Percentiles rank a stretch among this genome's conserved stretches.
These are phyloP conservation scores for Schrenkiella parvula DNA, from an alignment of 345 rosid species.

Conservation along the genomic window DNA sequence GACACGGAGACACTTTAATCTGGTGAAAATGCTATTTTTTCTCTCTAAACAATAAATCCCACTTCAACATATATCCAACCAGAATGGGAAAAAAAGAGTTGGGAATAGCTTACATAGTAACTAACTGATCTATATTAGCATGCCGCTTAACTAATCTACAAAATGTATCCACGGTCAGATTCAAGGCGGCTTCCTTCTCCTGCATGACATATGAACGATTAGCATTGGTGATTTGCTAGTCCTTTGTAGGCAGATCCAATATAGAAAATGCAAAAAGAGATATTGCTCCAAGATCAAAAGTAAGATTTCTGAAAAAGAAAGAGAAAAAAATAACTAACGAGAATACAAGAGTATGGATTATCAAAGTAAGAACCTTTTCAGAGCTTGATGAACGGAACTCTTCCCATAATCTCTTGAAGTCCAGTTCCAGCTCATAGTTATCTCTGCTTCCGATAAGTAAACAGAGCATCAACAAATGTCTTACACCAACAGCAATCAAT, in stretches of 20 bases:
- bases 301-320: not conserved
- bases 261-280: not conserved
- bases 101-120: conserved; percentile 62
- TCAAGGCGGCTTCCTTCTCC: conserved; percentile 99
- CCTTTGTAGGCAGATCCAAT: not conserved
- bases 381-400: conserved; percentile 98
- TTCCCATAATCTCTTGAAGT: conserved; percentile 98
- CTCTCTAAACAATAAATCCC: not conserved
- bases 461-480: conserved; percentile 12
- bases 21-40: conserved; percentile 1
- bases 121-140: conserved; percentile 91
- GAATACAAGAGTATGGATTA: not conserved
- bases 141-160: conserved; percentile 99
- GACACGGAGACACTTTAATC: not conserved
- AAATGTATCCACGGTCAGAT: conserved; percentile 77
- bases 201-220: conserved; percentile 44
- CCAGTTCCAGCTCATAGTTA: conserved; percentile 90
- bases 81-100: conserved; percentile 4
- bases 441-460: conserved; percentile 45
- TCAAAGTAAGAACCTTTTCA: conserved; percentile 61
- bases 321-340: not conserved
- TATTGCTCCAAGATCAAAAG: not conserved
- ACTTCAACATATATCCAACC: conserved; percentile 7
- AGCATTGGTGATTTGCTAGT: conserved; percentile 12
- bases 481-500: conserved; percentile 10